Evolutionary conservation across 768 basidiomycete species (phyloP).

Genomic region (Agaricus sinodeliciosus): DNA sequence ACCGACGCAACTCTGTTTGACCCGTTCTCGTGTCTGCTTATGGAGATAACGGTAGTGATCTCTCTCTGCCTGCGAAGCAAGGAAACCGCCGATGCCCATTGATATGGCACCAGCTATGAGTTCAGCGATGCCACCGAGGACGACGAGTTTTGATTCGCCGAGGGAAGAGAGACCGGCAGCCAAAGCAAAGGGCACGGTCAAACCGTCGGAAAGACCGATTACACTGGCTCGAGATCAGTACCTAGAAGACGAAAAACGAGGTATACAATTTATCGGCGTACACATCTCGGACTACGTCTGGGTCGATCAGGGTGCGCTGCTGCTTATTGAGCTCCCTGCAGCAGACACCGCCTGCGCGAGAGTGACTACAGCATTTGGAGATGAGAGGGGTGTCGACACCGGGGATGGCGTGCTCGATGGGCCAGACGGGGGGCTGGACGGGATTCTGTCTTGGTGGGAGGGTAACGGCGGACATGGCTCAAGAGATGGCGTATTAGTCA

Average conservation of each 20-base stretch:
- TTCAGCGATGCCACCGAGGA: constrained; percentile 91
- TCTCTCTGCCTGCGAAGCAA: constrained; percentile 94
- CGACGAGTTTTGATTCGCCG: constrained; percentile 86
- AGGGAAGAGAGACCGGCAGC: constrained; percentile 86
- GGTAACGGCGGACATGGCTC: constrained; percentile 22
- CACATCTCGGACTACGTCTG: constrained; percentile 85
- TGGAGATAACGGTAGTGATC: constrained; percentile 87
- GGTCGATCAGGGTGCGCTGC: constrained; percentile 76
- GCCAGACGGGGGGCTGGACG: constrained; percentile 57
- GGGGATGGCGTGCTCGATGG: constrained; percentile 39
- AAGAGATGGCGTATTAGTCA: background rate
- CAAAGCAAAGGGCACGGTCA: constrained; percentile 89
- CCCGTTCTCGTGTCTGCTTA: constrained; percentile 69
- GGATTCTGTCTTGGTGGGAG: constrained; percentile 24
- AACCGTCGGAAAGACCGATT: constrained; percentile 85
- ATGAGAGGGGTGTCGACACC: constrained; percentile 37
- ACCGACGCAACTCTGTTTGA: constrained; percentile 83
- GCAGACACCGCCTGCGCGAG: constrained; percentile 61
- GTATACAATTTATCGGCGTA: constrained; percentile 29
- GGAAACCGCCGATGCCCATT: constrained; percentile 98
- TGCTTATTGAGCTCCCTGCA: constrained; percentile 87
- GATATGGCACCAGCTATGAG: constrained; percentile 94
- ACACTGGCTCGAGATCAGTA: constrained; percentile 37
- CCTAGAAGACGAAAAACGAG: background rate
- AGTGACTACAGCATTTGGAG: constrained; percentile 51